Conservation (phyloP, 1,139 yeast species). For the Blastobotrys ciferrii region DNA sequence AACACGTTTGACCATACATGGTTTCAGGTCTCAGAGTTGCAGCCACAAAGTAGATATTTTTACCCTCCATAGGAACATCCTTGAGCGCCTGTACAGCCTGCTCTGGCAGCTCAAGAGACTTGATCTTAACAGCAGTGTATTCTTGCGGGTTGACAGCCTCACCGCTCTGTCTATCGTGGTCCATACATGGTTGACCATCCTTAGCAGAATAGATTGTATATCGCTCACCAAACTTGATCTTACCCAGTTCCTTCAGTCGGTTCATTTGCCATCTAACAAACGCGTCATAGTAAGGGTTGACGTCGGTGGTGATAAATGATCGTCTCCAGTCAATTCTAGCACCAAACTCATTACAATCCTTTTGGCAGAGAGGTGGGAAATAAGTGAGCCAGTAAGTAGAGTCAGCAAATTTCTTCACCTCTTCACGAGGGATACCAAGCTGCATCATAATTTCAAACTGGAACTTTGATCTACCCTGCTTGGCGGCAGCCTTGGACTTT, state of each 20-base stretch:
- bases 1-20: constrained; percentile 98
- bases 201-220: constrained; percentile 95
- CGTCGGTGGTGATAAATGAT: constrained; percentile 91
- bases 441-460: constrained; percentile 97
- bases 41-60: constrained; percentile 81
- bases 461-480: constrained; percentile 89
- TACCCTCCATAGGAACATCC: constrained; percentile 50
- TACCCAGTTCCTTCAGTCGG: constrained; percentile 78
- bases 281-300: constrained; percentile 91
- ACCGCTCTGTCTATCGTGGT: constrained; percentile 96
- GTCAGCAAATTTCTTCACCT: constrained; percentile 84
- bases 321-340: constrained; percentile 99
- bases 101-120: constrained; percentile 57
- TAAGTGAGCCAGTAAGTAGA: constrained; percentile 82
- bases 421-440: constrained; percentile 79
- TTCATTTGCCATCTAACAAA: constrained; percentile 97
- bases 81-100: constrained; percentile 52
- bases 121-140: constrained; percentile 88
- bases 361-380: constrained; percentile 88
- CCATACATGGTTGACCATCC: constrained; percentile 99
- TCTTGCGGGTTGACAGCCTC: constrained; percentile 98
- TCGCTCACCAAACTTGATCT: constrained; percentile 97
- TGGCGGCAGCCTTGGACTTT: constrained; percentile 89
- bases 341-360: constrained; percentile 80
- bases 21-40: constrained; percentile 99